phyloP scores from a whole-genome alignment of 805 yeast genomes.

The Saccharomycopsis olivae region DNA sequence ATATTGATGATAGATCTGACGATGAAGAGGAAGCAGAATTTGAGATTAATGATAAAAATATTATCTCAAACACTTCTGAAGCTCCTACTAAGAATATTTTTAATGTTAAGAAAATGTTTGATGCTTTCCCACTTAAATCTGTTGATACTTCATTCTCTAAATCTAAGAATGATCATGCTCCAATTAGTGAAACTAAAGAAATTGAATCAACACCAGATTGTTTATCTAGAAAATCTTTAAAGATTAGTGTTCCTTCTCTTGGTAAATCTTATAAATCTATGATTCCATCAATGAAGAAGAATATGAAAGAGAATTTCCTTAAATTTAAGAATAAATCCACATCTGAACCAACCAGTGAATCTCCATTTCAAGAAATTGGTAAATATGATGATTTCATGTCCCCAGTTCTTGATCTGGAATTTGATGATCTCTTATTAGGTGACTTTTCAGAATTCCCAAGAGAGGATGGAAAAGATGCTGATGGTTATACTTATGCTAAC shows the following conservation, averaged over 20 bases:
- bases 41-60: background rate
- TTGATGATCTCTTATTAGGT: no score
- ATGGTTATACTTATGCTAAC: conserved; percentile 4
- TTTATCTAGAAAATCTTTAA: background rate
- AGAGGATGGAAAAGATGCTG: no score
- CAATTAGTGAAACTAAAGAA: background rate
- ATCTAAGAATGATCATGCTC: background rate
- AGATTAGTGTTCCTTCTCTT: background rate
- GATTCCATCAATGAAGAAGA: background rate
- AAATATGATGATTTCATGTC: no score
- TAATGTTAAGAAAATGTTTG: background rate
- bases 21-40: background rate
- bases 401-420: no score
- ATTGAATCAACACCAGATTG: conserved; percentile 1
- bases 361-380: no score
- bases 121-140: background rate
- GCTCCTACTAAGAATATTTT: background rate
- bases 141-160: background rate
- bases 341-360: no score
- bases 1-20: background rate
- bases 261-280: background rate
- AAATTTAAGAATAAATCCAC: no score
- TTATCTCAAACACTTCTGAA: background rate
- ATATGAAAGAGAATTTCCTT: no score
- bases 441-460: no score